Evolutionary conservation across 129 eudicot genomes (phyloP), one percentile per base, ranked within the genome.

Genomic region (Tagetes patula): DNA sequence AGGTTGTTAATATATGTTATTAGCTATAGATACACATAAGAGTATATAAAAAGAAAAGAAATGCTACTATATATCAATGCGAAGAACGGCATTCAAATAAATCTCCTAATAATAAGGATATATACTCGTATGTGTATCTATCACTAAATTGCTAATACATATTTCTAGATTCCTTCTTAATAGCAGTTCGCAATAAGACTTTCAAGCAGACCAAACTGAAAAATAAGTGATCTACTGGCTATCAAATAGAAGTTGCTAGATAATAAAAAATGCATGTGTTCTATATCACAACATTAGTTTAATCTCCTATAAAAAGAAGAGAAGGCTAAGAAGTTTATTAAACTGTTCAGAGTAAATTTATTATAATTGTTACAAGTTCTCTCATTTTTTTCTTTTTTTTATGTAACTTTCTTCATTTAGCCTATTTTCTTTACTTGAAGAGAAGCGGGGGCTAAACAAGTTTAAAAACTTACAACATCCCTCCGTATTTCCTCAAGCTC

Each of bases 401-500:
- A n/a, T 50, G 27, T 20, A 55, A 1, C 37, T 9, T 32, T 6
- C 4, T 58, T 58, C 34, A 5, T 39, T 39, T 70, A 27, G 49
- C 54, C 39, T 13, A 42, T 55, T 43, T 54, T 32, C 30, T 72
- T 55, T 59, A 12, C 45, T 13, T 72, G 14, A 60, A 56, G 6
- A 13, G 56, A 56, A 47, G 45, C 3, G 31, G 60, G 48, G 33
- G 45, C 59, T 6, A 47, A 73, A 82, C 64, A 82, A 41, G 67
- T 58, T 41, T 77, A 11, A 67, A 63, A 75, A 79, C 96, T 86
- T 86, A 94, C 96, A 59, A 87, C 95, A 78, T 94, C 97, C 71
- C 78, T 84, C 37, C 96, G 87, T 63, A 94, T 79, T 69, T 76
- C 85, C 32, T 90, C 98, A 59, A 77, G 95, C 76, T 90, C 96